Base-by-base conservation (phyloP, 2,329 filamentous ascomycete genomes). In the Cryphonectria nitschkei region DNA sequence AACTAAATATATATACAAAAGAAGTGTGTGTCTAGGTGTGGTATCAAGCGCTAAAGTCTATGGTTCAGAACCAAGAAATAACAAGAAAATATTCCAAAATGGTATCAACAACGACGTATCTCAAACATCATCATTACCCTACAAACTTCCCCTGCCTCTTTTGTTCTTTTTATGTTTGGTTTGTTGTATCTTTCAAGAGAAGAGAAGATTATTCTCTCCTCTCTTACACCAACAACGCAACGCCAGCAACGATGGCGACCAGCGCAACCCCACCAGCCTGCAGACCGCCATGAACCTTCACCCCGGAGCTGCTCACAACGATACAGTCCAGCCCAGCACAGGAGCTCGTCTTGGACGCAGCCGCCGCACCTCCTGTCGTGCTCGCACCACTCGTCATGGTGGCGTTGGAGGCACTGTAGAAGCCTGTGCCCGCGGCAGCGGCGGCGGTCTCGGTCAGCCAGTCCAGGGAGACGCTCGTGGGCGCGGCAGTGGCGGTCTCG, bases 271-370 rank as follows among this genome's bases (percentile, higher is more conserved):
- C 66, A 62, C 68, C 41, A 39, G 66, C 71, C 54, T 52, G 67
- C 22, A 68, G 39, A 13, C 37, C 37, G 29, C 19, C 34, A 3
- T 8, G 14, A 37, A 22, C 58, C 66, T 65, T 70, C 61, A 60
- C 39, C 6, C 62, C 71, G 11, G 68, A 66, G 63, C 54, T 72
- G 56, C 65, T 68, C 61, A 72, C 71, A 32, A 72, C 71, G n/a
- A 72, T 70, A 46, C 71, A 72, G 62, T 70, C 71, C 39, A 72
- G 58, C 16, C 66, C 68, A 8, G 58, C 19, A 65, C 71, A 72
- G 1, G 39, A 16, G 46, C 29, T 34, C 37, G 56, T 68, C 43
- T 26, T 2, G 4, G 65, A 60, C 61, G 66, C 41, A 6, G 67
- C 56, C 14, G 61, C 22, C 39, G 39, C 22, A 6, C 32, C 37